phyloP scores from a whole-genome alignment of 805 yeast species.

The Pichia phayaonensis region DNA sequence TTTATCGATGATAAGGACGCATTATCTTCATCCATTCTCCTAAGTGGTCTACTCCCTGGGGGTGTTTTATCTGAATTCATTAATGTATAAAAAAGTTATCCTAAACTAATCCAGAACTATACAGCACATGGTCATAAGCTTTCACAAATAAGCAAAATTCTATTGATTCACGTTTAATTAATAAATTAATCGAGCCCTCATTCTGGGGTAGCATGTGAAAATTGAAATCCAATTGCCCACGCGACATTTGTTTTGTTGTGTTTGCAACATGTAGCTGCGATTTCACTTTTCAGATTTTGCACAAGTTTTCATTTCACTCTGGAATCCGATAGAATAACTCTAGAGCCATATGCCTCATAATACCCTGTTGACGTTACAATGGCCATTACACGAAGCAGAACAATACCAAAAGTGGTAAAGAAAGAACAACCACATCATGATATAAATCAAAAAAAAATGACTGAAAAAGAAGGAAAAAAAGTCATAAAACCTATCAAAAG shows the following conservation, averaged over 20 bases:
- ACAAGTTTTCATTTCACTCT: too few species aligned
- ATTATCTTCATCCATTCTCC: not conserved
- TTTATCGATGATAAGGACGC: not conserved
- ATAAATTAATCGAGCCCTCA: not conserved
- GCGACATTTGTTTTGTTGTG: not conserved
- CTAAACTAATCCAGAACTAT: not conserved
- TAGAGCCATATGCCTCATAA: not conserved
- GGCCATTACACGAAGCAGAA: conserved; percentile 3
- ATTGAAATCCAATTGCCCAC: not conserved
- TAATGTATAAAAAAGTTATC: too few species aligned
- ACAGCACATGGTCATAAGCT: too few species aligned
- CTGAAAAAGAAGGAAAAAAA: not conserved
- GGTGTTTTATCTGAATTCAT: not conserved
- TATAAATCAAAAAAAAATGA: not conserved
- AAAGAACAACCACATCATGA: not conserved
- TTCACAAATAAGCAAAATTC: too few species aligned
- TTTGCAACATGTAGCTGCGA: not conserved
- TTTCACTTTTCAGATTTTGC: not conserved
- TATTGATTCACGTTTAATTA: too few species aligned
- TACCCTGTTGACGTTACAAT: not conserved
- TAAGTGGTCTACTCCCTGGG: not conserved
- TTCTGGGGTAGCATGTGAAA: not conserved
- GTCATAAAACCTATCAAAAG: not conserved
- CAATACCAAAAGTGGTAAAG: not conserved
- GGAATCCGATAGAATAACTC: not conserved